Conservation (phyloP, 352 stramenopile species). For the Phytophthora aleatoria region DNA sequence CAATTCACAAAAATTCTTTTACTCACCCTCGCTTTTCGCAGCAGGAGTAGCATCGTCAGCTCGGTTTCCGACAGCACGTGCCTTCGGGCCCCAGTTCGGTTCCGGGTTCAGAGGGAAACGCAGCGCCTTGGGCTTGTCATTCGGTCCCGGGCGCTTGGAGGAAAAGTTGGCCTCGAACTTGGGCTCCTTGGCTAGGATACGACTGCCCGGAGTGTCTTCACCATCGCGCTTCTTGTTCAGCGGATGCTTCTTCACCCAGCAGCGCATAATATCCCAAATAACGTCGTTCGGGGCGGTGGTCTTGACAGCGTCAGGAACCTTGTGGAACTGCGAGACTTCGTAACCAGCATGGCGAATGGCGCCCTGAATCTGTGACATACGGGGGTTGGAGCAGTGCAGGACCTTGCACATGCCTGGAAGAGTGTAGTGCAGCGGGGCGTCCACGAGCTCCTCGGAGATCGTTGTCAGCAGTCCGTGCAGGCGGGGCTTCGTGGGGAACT, state of each 20-base stretch:
- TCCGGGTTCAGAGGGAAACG: slow-evolving; percentile 96
- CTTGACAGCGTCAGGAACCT: slow-evolving; percentile 98
- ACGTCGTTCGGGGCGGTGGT: slow-evolving; percentile 97
- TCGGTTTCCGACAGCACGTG: slow-evolving; percentile 81
- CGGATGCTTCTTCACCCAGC: slow-evolving; percentile 95
- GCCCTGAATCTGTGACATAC: slow-evolving; percentile 93
- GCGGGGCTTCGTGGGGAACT: slow-evolving; percentile 92
- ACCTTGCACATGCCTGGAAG: slow-evolving; percentile 93
- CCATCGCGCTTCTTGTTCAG: slow-evolving; percentile 88
- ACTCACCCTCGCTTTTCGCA: slow-evolving; percentile 33
- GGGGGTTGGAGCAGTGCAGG: slow-evolving; percentile 93
- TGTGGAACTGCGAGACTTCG: slow-evolving; percentile 97
- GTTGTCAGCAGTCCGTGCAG: slow-evolving; percentile 95
- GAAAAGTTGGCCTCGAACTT: slow-evolving; percentile 88
- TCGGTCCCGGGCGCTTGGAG: slow-evolving; percentile 56
- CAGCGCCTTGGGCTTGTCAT: slow-evolving; percentile 90
- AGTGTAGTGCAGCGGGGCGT: slow-evolving; percentile 97
- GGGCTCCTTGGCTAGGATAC: slow-evolving; percentile 89
- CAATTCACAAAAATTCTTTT: background rate
- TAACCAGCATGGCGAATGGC: slow-evolving; percentile 97
- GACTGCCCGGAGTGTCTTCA: slow-evolving; percentile 74
- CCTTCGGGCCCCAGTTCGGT: slow-evolving; percentile 97
- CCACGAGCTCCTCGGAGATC: slow-evolving; percentile 94
- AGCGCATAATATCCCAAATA: slow-evolving; percentile 98
- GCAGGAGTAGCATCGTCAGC: slow-evolving; percentile 20